Evolutionary conservation across 371 early-diverging fungal species (phyloP).

Genomic region (Umbelopsis sp.): DNA sequence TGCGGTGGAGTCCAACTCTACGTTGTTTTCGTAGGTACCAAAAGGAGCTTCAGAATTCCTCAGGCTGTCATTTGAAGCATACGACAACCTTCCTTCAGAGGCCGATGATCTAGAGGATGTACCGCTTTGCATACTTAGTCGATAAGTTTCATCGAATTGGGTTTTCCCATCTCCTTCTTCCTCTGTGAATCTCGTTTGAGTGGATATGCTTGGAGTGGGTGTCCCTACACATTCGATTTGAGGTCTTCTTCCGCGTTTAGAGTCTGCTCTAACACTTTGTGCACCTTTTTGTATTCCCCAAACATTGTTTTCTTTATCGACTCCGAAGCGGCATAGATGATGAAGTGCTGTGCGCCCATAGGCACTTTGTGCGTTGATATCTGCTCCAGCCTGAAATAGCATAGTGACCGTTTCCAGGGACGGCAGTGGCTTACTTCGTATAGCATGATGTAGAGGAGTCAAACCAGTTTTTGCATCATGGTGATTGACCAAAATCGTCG

Average conservation of each 20-base stretch:
- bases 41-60: background rate
- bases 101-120: slow-evolving; percentile 25
- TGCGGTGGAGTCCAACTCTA: background rate
- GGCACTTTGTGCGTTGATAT: slow-evolving; percentile 67
- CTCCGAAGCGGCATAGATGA: slow-evolving; percentile 61
- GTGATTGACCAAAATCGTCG: slow-evolving; percentile 54
- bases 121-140: slow-evolving; percentile 26
- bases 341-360: slow-evolving; percentile 69
- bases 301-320: slow-evolving; percentile 43
- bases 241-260: background rate
- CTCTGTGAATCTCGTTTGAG: background rate
- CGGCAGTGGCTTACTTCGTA: slow-evolving; percentile 62
- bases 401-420: slow-evolving; percentile 63
- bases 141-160: slow-evolving; percentile 4
- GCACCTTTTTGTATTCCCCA: slow-evolving; percentile 54
- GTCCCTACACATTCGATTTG: background rate
- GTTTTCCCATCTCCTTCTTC: slow-evolving; percentile 5
- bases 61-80: slow-evolving; percentile 2
- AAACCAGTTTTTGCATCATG: slow-evolving; percentile 68
- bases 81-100: slow-evolving; percentile 11
- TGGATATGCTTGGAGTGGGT: background rate
- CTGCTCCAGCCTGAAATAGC: slow-evolving; percentile 68
- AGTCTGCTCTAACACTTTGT: background rate
- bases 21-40: background rate
- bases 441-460: slow-evolving; percentile 69